A percentile compares a stretch with the other conserved stretches of the same genome.
phyloP scores from a whole-genome alignment of 768 basidiomycete genomes.

The Lactarius psammicola region DNA sequence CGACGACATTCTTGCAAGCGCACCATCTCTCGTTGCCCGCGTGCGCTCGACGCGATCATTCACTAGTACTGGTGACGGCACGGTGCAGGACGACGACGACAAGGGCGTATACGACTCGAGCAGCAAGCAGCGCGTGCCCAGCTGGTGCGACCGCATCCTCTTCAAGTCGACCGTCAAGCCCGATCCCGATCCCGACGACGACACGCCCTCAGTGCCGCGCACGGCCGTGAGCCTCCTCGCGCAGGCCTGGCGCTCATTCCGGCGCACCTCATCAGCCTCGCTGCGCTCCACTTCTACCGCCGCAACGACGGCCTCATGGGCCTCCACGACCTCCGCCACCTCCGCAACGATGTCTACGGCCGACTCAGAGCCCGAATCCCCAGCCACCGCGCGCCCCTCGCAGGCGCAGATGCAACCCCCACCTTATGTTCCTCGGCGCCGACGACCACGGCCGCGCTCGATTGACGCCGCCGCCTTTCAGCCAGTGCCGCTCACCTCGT shows the following conservation, averaged over 20 bases:
- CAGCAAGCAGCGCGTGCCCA: conserved; percentile 77
- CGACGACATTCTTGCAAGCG: conserved; percentile 2
- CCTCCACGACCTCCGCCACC: neutral
- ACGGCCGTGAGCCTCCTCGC: conserved; percentile 25
- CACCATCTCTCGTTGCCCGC: conserved; percentile 2
- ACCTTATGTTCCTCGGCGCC: conserved; percentile 20
- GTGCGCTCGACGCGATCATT: conserved; percentile 18
- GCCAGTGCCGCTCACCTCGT: neutral
- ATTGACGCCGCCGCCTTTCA: conserved; percentile 18
- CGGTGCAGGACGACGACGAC: conserved; percentile 41
- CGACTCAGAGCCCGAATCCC: conserved; percentile 3
- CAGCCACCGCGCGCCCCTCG: neutral
- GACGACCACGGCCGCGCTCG: conserved; percentile 23
- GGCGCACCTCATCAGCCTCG: conserved; percentile 18
- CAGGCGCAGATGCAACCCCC: neutral
- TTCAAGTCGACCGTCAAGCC: conserved; percentile 72
- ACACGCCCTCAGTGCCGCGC: conserved; percentile 35
- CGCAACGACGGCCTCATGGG: neutral
- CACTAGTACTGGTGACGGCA: conserved; percentile 36
- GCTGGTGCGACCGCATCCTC: conserved; percentile 86
- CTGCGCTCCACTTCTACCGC: conserved; percentile 12
- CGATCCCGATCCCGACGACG: conserved; percentile 43
- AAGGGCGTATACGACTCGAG: conserved; percentile 80
- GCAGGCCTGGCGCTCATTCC: conserved; percentile 30
- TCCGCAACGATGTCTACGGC: neutral